These are phyloP conservation scores for Plantago coronopus DNA, from an alignment of 305 asterid genomes.

Conservation along the genomic window DNA sequence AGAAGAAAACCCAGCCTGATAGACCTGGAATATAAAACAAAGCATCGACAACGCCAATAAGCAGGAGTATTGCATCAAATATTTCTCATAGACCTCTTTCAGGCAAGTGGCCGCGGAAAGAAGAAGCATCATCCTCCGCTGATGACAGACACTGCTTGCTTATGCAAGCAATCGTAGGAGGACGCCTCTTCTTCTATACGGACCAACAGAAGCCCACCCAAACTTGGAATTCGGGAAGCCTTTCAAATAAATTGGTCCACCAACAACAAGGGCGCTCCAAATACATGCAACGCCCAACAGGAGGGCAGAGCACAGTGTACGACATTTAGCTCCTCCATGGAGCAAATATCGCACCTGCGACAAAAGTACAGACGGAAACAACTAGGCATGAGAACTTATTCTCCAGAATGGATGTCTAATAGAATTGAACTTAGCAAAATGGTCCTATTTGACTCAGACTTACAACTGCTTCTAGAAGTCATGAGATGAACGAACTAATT, in stretches of 20 bases:
- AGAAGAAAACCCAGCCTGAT: constrained; percentile 83
- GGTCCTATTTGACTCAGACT: constrained; percentile 21
- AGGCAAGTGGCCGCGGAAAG: constrained; percentile 57
- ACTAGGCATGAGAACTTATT: constrained; percentile 41
- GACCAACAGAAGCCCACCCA: constrained; percentile 76
- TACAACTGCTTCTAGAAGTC: constrained; percentile 19
- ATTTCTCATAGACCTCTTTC: constrained; percentile 33
- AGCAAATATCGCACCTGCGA: constrained; percentile 99
- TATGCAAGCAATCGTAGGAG: constrained; percentile 77
- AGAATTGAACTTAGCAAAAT: constrained; percentile 31
- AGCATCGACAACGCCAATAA: constrained; percentile 43
- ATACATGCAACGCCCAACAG: constrained; percentile 63
- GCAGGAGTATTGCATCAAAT: constrained; percentile 36
- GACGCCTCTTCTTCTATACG: constrained; percentile 75
- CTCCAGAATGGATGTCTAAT: constrained; percentile 45
- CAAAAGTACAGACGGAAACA: constrained; percentile 56
- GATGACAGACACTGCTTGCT: constrained; percentile 65
- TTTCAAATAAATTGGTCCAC: constrained; percentile 73
- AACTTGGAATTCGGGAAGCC: constrained; percentile 83
- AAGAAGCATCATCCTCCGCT: constrained; percentile 79
- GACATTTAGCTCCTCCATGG: constrained; percentile 97
- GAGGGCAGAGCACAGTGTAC: constrained; percentile 86
- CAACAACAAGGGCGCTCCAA: constrained; percentile 70
- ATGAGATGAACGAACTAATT: constrained; percentile 23
- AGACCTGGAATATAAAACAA: constrained; percentile 66